Base-by-base conservation (phyloP, 768 basidiomycete species). In the Lyophyllum shimeji region DNA sequence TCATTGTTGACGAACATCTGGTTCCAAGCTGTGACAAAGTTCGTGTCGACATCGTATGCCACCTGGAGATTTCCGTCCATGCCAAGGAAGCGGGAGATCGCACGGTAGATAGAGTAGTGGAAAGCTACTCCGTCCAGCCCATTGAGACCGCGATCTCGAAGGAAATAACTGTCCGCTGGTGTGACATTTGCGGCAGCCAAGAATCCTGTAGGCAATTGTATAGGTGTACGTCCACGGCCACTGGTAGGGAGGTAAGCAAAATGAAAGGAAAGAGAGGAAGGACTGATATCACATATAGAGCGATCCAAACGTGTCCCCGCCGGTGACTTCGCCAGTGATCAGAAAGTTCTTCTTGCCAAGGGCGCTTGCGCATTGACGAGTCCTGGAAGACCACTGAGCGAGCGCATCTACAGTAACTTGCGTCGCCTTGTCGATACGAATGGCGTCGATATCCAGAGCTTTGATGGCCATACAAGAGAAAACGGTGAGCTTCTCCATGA, bases 51-150 rank as follows among this genome's bases (percentile, higher is more conserved):
- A 65, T 97, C 95, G 70, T 88, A 95, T 9, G 92, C 94, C 51
- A 93, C 95, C 58, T 88, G 82, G 31, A 97, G 77, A 68, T 97
- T 96, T 64, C 95, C 95, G 66, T 97, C 95, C 93, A 96, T 95
- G 51, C 94, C 95, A 46, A 96, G 80, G 76, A 95, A 93, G 48
- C 95, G 90, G 27, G 86, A 76, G 50, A 96, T 74, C 2, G 89
- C 75, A 56, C 95, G 95, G 67, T 97, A 96, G 52, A 88, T 87
- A 45, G 95, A 96, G 70, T 96, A 97, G 69, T 97, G 95, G 78
- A 96, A 96, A 0, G 95, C 94, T 46, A 86, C 85, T 33, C 78
- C 76, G 63, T 97, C 95, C 48, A 97, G 76, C 21, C 73, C 88
- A 56, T 82, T 84, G 18, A 78, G 65, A 6, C 76, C 75, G 15